Evolutionary conservation across 805 yeast species (phyloP).

Genomic region (Pichia nakasei): DNA sequence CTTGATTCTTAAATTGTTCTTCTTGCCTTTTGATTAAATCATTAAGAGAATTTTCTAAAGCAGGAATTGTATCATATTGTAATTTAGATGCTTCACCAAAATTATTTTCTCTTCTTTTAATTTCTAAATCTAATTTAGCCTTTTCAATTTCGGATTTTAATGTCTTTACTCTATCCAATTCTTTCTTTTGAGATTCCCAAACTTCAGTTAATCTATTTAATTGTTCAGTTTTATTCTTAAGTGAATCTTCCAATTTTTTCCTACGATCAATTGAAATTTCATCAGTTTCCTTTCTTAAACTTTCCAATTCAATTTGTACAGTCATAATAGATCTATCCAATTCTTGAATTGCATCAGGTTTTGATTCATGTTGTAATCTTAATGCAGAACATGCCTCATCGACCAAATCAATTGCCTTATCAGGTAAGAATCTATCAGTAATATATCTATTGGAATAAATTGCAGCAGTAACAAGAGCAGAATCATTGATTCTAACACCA

Average conservation of each 20-base stretch:
- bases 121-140: slow-evolving; percentile 76
- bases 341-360: slow-evolving; percentile 88
- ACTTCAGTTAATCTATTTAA: slow-evolving; percentile 61
- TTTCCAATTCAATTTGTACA: slow-evolving; percentile 89
- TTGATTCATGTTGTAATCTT: slow-evolving; percentile 91
- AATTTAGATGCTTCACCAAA: slow-evolving; percentile 84
- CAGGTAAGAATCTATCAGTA: slow-evolving; percentile 93
- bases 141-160: slow-evolving; percentile 79
- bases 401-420: slow-evolving; percentile 91
- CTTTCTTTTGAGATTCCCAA: slow-evolving; percentile 80
- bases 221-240: slow-evolving; percentile 56
- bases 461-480: slow-evolving; percentile 90
- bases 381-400: slow-evolving; percentile 95
- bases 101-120: slow-evolving; percentile 74
- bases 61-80: slow-evolving; percentile 82
- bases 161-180: slow-evolving; percentile 66
- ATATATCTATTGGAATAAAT: slow-evolving; percentile 63
- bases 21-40: slow-evolving; percentile 29
- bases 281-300: slow-evolving; percentile 88
- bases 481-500: slow-evolving; percentile 91
- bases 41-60: slow-evolving; percentile 53
- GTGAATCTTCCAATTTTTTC: slow-evolving; percentile 59
- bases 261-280: slow-evolving; percentile 72
- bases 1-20: slow-evolving; percentile 19
- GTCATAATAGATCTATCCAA: slow-evolving; percentile 88